Conservation (phyloP, 2,329 filamentous ascomycete genomes). For the Periconia macrospinosa region DNA sequence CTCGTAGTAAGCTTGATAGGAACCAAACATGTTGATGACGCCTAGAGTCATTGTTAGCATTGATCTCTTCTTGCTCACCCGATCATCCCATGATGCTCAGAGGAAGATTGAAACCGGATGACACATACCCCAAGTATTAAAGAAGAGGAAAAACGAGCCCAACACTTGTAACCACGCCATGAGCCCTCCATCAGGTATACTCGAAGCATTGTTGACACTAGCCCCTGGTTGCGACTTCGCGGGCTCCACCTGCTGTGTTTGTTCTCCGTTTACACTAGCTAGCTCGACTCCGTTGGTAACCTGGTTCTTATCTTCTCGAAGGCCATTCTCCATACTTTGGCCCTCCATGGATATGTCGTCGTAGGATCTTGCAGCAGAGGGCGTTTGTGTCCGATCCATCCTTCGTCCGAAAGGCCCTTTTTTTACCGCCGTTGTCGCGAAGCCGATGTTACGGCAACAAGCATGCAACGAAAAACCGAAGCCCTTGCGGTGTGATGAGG, state of each 20-base stretch:
- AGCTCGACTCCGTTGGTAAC: slow-evolving; percentile 8
- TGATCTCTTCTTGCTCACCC: not conserved
- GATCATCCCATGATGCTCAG: not conserved
- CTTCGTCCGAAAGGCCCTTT: not conserved
- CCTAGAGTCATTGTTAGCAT: slow-evolving; percentile 19
- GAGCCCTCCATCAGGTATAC: slow-evolving; percentile 51
- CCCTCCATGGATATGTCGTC: not conserved
- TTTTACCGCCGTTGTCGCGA: too few species aligned
- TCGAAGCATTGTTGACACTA: slow-evolving; percentile 46
- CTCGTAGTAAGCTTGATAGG: slow-evolving; percentile 54
- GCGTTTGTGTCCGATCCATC: not conserved
- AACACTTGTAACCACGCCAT: slow-evolving; percentile 53
- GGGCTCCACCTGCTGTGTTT: slow-evolving; percentile 14
- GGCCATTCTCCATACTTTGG: slow-evolving; percentile 5
- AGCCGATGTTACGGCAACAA: too few species aligned
- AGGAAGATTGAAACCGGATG: not conserved
- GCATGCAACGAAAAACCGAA: too few species aligned
- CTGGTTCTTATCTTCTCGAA: slow-evolving; percentile 11
- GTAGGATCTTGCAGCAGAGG: not conserved
- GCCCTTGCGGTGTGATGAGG: too few species aligned
- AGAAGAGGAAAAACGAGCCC: slow-evolving; percentile 52
- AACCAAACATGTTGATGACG: slow-evolving; percentile 52
- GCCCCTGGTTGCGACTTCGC: slow-evolving; percentile 19
- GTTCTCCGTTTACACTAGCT: not conserved
- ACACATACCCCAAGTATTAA: slow-evolving; percentile 48